Conservation (phyloP, 495 filamentous ascomycete genomes). For the Lasiosphaeris hirsuta region DNA sequence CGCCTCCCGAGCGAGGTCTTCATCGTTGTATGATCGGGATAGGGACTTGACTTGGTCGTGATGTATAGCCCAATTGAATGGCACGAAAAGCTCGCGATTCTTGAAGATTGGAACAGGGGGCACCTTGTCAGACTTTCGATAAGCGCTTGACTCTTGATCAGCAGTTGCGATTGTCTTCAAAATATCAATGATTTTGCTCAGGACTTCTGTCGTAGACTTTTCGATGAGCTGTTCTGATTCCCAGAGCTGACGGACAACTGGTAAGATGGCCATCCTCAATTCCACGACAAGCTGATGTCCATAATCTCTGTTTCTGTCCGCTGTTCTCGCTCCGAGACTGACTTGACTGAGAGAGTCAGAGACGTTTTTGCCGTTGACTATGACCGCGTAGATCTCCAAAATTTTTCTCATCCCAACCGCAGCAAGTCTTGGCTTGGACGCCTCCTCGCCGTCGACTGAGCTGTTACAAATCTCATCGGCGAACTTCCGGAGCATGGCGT, state of each 20-base stretch:
- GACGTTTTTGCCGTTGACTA: slow-evolving; percentile 74
- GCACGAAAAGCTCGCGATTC: slow-evolving; percentile 13
- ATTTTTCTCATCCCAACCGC: slow-evolving; percentile 73
- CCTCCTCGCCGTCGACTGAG: slow-evolving; percentile 29
- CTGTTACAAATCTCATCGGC: slow-evolving; percentile 57
- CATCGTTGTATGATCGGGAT: slow-evolving; percentile 47
- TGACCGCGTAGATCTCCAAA: slow-evolving; percentile 70
- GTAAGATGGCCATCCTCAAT: slow-evolving; percentile 76
- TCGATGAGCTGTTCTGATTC: slow-evolving; percentile 71
- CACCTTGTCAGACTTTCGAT: slow-evolving; percentile 44
- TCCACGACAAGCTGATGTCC: slow-evolving; percentile 82
- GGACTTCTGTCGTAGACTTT: slow-evolving; percentile 67
- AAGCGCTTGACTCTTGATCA: slow-evolving; percentile 67
- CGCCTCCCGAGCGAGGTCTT: slow-evolving; percentile 68
- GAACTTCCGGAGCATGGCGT: slow-evolving; percentile 69
- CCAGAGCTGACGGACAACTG: slow-evolving; percentile 77
- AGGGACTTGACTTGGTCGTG: slow-evolving; percentile 44
- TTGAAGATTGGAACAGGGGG: slow-evolving; percentile 24
- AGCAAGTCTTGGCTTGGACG: slow-evolving; percentile 37
- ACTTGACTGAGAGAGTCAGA: slow-evolving; percentile 67
- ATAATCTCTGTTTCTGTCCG: slow-evolving; percentile 60
- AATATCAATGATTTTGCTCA: slow-evolving; percentile 80
- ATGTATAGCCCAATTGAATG: slow-evolving; percentile 35
- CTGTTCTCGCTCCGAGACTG: slow-evolving; percentile 51
- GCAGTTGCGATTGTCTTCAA: slow-evolving; percentile 74